Base-by-base conservation (phyloP, 805 yeast genomes). In the Hanseniaspora clermontiae region DNA sequence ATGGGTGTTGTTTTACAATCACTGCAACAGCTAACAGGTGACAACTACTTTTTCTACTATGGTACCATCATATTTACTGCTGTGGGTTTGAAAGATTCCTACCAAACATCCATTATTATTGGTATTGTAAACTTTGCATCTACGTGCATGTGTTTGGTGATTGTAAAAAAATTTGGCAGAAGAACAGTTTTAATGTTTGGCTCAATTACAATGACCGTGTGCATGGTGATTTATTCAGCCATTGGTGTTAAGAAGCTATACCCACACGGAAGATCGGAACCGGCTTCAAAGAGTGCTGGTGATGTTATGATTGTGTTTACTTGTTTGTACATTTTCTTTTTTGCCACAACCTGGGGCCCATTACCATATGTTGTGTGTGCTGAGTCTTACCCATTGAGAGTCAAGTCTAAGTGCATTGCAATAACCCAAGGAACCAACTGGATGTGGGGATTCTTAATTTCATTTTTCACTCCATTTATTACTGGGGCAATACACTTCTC, bases 301-400 rank as follows among this genome's bases (percentile, higher is more conserved):
- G 69, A 79, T 68, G 83, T 80, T 55, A 80, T 83, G 87, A 81
- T 83, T 66, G 79, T 81, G 71, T 74, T 83, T 62, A 75, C 87
- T 29, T 80, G 85, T 74, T 72, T 83, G 64, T 83, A 74, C 75
- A 79, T 83, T 61, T 81, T 82, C 77, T 81, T 75, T 74, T 83
- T 82, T 64, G 87, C 88, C 32, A 76, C 82, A 49, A 79, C 87
- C 31, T 83, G 87, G 87, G 87, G 86, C 61, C 84, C 87, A 65
- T 76, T 78, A 63, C 79, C 77, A 57, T 82, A 74, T 70, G 80
- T 80, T 59, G 80, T 82, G 61, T 77, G 79, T 43, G 78, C 87
- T 47, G 88, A 83, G 69, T 74, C 81, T 54, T 83, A 79, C 71
- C 89, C 89, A 69, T 75, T 82, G 65, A 78, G 87, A 76, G 80